Percentiles rank a stretch among this genome's conserved stretches.
These are phyloP conservation scores for Stachybotrys chartarum DNA, from an alignment of 2,329 filamentous ascomycete species.

Conservation along the genomic window DNA sequence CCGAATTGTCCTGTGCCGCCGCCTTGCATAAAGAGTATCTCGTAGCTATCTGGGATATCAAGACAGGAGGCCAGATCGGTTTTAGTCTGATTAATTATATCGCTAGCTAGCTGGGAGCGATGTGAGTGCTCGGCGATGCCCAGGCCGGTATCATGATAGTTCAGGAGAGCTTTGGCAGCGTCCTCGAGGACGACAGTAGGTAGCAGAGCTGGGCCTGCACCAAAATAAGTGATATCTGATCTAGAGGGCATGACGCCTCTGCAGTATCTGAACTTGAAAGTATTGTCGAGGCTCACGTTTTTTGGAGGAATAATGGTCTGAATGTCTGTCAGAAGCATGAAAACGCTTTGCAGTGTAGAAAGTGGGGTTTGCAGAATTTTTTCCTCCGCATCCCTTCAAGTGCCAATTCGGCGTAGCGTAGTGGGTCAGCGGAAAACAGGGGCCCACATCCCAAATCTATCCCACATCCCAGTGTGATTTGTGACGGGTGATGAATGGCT, in stretches of 20 bases:
- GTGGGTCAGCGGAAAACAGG: too few relatives aligned
- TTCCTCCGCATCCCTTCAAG: too few relatives aligned
- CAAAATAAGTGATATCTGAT: constrained; percentile 77
- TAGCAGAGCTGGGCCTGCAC: constrained; percentile 84
- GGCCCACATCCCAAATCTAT: too few relatives aligned
- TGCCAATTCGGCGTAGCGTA: too few relatives aligned
- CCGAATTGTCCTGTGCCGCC: constrained; percentile 82
- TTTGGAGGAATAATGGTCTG: too few relatives aligned
- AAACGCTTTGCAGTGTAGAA: too few relatives aligned
- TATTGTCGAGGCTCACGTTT: too few relatives aligned
- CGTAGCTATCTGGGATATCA: constrained; percentile 79
- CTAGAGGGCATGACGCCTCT: constrained; percentile 63
- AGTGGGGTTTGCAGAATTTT: too few relatives aligned
- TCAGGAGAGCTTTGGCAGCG: constrained; percentile 69
- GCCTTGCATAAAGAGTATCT: constrained; percentile 80
- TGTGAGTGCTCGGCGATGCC: constrained; percentile 89
- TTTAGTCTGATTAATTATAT: constrained; percentile 75
- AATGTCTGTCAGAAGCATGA: too few relatives aligned
- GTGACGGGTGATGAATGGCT: too few relatives aligned
- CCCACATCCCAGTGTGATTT: too few relatives aligned
- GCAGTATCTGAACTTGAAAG: not conserved
- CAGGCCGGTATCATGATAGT: constrained; percentile 75
- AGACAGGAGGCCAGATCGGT: constrained; percentile 65
- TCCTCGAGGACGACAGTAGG: constrained; percentile 74
- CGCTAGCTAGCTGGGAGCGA: constrained; percentile 68